A percentile compares a stretch with the other conserved stretches of the same genome.
Conservation (phyloP, 2,329 filamentous ascomycete genomes). For the Ophiostoma sp. region DNA sequence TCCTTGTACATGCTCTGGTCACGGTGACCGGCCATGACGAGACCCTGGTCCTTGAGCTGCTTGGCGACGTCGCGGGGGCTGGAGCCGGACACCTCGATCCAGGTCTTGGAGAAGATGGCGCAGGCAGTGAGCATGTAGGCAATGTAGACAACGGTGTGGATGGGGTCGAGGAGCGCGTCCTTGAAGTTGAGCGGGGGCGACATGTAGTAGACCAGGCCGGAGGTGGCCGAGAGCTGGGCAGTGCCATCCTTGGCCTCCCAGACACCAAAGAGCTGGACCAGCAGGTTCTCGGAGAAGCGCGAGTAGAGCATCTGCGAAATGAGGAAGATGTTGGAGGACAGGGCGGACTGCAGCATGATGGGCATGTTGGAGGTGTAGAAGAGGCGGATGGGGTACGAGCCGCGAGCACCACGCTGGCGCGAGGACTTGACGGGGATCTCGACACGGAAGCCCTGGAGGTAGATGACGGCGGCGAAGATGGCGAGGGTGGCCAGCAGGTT, state of each 20-base stretch:
- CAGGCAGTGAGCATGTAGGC: conserved; percentile 97
- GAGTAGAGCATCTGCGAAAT: conserved; percentile 99
- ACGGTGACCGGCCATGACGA: conserved; percentile 98
- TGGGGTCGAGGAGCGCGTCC: conserved; percentile 92
- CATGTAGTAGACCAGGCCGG: conserved; percentile 99
- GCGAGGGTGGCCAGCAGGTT: conserved; percentile 90
- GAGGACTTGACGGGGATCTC: conserved; percentile 99
- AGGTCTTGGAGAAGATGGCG: conserved; percentile 96
- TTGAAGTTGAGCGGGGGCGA: conserved; percentile 96
- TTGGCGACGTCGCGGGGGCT: conserved; percentile 98
- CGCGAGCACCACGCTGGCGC: conserved; percentile 96
- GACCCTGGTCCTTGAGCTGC: conserved; percentile 98
- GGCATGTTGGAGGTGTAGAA: conserved; percentile 99
- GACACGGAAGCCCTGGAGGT: conserved; percentile 98
- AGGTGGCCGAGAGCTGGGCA: conserved; percentile 89
- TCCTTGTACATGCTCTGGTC: conserved; percentile 99
- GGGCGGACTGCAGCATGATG: conserved; percentile 98
- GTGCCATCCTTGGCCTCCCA: conserved; percentile 98
- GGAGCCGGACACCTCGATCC: conserved; percentile 98
- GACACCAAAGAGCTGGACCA: conserved; percentile 94
- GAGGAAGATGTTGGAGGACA: conserved; percentile 98
- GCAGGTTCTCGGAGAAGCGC: conserved; percentile 97
- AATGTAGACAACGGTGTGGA: conserved; percentile 95
- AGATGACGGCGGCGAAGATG: conserved; percentile 97
- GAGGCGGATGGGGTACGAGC: conserved; percentile 95